A percentile compares a stretch with the other conserved stretches of the same genome.
Evolutionary conservation across 2,329 filamentous ascomycete species (phyloP).

Genomic region (Ophiostoma tasmaniense): DNA sequence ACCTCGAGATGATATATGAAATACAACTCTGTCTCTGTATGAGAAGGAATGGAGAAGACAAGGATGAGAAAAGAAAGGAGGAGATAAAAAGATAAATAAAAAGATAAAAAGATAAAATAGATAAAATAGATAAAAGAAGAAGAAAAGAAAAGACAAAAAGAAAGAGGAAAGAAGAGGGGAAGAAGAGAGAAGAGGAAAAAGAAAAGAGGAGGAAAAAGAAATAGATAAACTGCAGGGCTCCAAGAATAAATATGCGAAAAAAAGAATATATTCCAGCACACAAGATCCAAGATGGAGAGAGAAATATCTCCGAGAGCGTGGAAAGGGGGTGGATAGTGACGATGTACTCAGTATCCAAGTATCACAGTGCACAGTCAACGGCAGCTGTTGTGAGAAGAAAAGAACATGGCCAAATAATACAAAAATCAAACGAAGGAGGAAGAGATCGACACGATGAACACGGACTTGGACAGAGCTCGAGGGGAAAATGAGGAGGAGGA

Average conservation of each 20-base stretch:
- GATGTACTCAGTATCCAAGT: not conserved
- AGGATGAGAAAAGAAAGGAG: not conserved
- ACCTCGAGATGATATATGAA: not conserved
- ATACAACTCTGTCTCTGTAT: not conserved
- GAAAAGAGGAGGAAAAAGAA: not conserved
- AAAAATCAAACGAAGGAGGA: not conserved
- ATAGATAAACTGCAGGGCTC: not conserved
- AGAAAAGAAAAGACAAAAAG: not conserved
- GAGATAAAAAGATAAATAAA: not conserved
- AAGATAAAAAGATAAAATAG: not conserved
- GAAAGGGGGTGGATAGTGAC: not conserved
- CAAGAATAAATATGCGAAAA: not conserved
- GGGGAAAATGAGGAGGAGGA: not conserved
- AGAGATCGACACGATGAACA: not conserved
- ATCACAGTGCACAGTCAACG: too few relatives aligned
- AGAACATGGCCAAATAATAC: not conserved
- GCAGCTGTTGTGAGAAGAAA: not conserved
- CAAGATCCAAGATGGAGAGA: not conserved
- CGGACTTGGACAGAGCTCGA: not conserved
- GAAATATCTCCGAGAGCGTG: not conserved
- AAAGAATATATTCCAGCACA: not conserved
- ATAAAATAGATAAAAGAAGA: not conserved
- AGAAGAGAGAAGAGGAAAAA: not conserved
- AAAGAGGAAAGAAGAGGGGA: not conserved
- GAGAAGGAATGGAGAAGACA: not conserved